Evolutionary conservation across 2,329 filamentous ascomycete species (phyloP), one percentile per base, ranked within the genome.

Genomic region (Trichoderma aggressivum): DNA sequence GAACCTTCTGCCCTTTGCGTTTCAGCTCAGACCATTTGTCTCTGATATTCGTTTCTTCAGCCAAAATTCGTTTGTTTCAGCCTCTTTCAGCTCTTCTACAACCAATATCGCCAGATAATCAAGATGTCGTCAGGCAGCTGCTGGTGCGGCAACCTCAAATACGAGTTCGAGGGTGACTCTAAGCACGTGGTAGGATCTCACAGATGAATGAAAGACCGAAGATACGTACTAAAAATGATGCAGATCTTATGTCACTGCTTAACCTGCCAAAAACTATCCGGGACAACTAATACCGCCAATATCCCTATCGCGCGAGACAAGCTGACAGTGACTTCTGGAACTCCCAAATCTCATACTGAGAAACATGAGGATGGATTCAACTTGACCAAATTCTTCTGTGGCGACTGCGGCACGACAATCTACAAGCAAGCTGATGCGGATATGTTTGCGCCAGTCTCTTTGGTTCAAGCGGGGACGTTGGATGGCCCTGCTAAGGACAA

Each of bases 121-220:
- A 66, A n/a, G 18, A 71, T 71, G 69, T 24, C 62, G 10, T 34
- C 69, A 30, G 69, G 69, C 24, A 66, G 69, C 18, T 71, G 69
- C 28, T 71, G 69, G 69, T 71, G 69, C 18, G 69, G 69, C 1
- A 59, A 66, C 5, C 7, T 71, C 30, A 66, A 71, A 30, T 71
- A 71, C 11, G 69, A 71, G 21, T 71, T 65, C 24, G 26, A 18
- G 1, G 61, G 62, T 12, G 69, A 61, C 11, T 21, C 69, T 18
- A 30, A 16, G 16, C 14, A n/a, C 3, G 62, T 66, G 39, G 69
- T 71, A 60, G 14, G 67, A 21, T n/a, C 39, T 30, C 11, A 12
- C 47, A 34, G 5, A 4, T 36, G 10, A 26, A 12, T 8, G 14
- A 1, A 26, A 10, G 10, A 8, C 8, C 2, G 18, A 36, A 2